Evolutionary conservation across 345 rosid genomes (phyloP).

Genomic region (Sisymbrium irio): DNA sequence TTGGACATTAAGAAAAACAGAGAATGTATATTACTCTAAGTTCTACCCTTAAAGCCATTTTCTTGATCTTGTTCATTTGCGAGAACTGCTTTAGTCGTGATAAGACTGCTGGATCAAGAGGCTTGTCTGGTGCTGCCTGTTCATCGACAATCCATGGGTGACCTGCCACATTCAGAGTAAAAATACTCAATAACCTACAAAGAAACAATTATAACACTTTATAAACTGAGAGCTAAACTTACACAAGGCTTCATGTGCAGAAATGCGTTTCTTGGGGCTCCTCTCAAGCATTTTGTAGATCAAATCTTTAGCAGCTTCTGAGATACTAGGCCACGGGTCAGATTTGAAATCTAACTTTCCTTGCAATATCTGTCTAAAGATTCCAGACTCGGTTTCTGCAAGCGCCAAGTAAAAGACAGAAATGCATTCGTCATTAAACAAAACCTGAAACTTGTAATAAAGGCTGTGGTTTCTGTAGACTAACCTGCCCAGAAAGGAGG

Average conservation of each 20-base stretch:
- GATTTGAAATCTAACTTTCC: constrained; percentile 87
- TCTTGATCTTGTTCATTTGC: constrained; percentile 93
- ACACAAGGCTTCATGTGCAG: constrained; percentile 93
- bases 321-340: constrained; percentile 93
- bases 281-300: constrained; percentile 84
- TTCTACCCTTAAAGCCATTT: constrained; percentile 93
- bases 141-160: constrained; percentile 98
- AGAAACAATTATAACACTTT: not conserved
- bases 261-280: constrained; percentile 73
- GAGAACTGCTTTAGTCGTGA: constrained; percentile 93
- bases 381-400: constrained; percentile 94
- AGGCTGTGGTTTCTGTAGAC: not conserved
- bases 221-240: constrained; percentile 24
- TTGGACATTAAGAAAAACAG: not conserved
- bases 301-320: constrained; percentile 89
- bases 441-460: constrained; percentile 3
- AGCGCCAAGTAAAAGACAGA: not conserved
- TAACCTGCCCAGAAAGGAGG: constrained; percentile 98
- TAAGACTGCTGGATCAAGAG: constrained; percentile 92
- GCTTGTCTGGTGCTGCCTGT: constrained; percentile 81
- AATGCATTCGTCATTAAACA: not conserved
- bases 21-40: not conserved
- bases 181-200: not conserved
- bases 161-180: constrained; percentile 45
- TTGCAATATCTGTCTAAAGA: constrained; percentile 82